Evolutionary conservation across 176 grass and related monocot species (phyloP).

Genomic region (Luzula sylvatica): DNA sequence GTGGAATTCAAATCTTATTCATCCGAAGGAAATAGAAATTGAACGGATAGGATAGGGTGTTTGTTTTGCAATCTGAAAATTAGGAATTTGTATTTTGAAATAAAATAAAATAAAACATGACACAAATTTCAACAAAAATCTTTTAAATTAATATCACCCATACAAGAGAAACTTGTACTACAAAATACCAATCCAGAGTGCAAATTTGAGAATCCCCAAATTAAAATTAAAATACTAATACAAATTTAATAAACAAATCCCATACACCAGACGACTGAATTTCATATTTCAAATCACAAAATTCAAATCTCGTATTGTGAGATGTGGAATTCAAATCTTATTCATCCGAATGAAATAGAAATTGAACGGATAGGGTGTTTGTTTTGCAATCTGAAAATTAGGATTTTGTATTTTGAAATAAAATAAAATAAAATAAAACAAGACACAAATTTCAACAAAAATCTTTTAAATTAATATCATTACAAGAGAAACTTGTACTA

Average conservation of each 20-base stretch:
- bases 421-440: background rate
- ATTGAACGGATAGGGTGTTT: too few relatives aligned
- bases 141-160: background rate
- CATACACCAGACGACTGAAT: background rate
- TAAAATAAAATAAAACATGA: background rate
- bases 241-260: slow-evolving; percentile 7
- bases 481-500: slow-evolving; percentile 23
- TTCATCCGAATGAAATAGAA: too few relatives aligned
- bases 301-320: too few relatives aligned
- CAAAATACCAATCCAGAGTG: background rate
- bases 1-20: too few relatives aligned
- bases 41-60: too few relatives aligned
- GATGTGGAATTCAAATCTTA: too few relatives aligned
- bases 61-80: too few relatives aligned
- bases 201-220: slow-evolving; percentile 1
- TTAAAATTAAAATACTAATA: background rate
- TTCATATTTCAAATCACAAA: background rate
- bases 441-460: slow-evolving; percentile 4
- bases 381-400: too few relatives aligned
- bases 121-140: slow-evolving; percentile 5
- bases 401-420: background rate
- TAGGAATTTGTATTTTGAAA: background rate
- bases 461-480: background rate
- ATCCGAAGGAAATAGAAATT: too few relatives aligned
- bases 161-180: slow-evolving; percentile 23